Evolutionary conservation across 352 stramenopile species (phyloP), one percentile per base, ranked within the genome.

Genomic region (Globisporangium paddicum): DNA sequence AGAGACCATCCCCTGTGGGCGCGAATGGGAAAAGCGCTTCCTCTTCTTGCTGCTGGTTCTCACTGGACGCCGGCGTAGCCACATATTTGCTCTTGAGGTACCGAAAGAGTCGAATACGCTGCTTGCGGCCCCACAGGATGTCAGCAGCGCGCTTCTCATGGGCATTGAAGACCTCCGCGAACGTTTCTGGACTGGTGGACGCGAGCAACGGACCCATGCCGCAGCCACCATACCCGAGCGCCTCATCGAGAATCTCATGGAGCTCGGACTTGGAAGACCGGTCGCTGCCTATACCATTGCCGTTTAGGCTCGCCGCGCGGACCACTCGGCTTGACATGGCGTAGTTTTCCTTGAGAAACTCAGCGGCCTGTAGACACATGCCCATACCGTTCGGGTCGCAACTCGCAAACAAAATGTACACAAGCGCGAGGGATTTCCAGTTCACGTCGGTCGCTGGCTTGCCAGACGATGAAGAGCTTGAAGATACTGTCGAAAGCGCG

Each of bases 371-470:
- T 16, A 80, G 54, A 37, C 77, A 87, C 81, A 95, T 93, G 1
- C 85, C 81, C 66, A 76, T 82, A 2, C 84, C 82, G 44, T 86
- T 89, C 18, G 82, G 81, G 61, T 95, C 81, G 64, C 80, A 92
- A 21, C 77, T 89, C 23, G 85, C 81, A 21, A 90, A 66, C 2
- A 93, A 55, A 30, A 89, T 63, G 58, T 88, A 87, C 8, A 91
- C 81, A 6, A 91, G 52, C 34, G 82, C 79, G 0, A 89, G 62
- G 1, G 72, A 82, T 52, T 82, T 90, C 81, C 82, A 95, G 67
- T 89, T 85, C 6, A 62, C 69, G 35, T 89, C 71, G 5, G 66
- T 65, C 23, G 66, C 63, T 44, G 68, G 55, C 28, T 73, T 89
- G 4, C 58, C 64, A 44, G 38, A 44, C 38, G 16, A 44, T 14